A percentile compares a stretch with the other conserved stretches of the same genome.
phyloP scores from a whole-genome alignment of 495 filamentous ascomycete genomes.

The Xanthoparmelia taractica region DNA sequence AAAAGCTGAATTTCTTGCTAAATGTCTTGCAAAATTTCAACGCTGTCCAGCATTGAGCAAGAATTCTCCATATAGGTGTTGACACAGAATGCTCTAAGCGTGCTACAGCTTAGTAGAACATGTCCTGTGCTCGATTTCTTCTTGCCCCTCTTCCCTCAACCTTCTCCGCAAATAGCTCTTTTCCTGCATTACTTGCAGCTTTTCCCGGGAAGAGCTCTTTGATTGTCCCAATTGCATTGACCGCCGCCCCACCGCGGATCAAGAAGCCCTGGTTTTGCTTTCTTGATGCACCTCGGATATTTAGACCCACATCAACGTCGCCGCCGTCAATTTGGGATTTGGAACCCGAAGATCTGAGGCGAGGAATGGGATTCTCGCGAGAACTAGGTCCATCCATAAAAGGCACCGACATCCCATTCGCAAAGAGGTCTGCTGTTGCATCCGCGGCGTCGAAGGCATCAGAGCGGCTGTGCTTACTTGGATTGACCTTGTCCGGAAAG shows the following conservation, averaged over 20 bases:
- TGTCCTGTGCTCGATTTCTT: constrained; percentile 44
- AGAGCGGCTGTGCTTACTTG: constrained; percentile 54
- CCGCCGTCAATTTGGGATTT: constrained; percentile 12
- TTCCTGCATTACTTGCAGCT: constrained; percentile 54
- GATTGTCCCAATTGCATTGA: constrained; percentile 29
- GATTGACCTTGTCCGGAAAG: constrained; percentile 51
- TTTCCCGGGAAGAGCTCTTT: constrained; percentile 66
- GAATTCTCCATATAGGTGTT: not conserved
- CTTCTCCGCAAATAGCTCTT: constrained; percentile 60
- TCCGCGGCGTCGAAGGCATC: constrained; percentile 59
- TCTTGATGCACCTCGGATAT: constrained; percentile 54
- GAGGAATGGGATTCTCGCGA: constrained; percentile 31
- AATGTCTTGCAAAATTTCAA: not conserved
- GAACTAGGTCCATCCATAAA: constrained; percentile 42
- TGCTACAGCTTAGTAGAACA: constrained; percentile 36
- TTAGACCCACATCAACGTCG: constrained; percentile 36
- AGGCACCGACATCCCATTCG: constrained; percentile 46
- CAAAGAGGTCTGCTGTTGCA: constrained; percentile 52
- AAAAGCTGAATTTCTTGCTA: not conserved
- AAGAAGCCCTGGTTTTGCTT: constrained; percentile 51
- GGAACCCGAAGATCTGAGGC: constrained; percentile 29
- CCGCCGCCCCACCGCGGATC: constrained; percentile 53
- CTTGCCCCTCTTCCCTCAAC: constrained; percentile 44
- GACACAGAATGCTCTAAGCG: not conserved
- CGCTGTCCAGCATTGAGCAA: not conserved